These are phyloP conservation scores for Bremia lactucae DNA, from an alignment of 352 stramenopile species.

Conservation along the genomic window DNA sequence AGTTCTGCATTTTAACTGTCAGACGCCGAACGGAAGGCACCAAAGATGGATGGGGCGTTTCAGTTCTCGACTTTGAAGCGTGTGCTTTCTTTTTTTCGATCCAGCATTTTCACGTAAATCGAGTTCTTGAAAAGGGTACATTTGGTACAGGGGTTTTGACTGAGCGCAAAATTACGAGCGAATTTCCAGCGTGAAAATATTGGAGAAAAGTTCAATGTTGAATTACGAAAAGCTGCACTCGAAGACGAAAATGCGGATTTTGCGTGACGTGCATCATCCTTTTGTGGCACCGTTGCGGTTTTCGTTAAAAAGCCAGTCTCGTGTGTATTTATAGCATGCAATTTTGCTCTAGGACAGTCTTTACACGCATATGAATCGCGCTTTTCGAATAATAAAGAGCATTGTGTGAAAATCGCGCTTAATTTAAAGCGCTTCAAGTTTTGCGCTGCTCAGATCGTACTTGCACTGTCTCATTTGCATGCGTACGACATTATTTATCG, in stretches of 20 bases:
- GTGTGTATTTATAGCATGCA: slow-evolving; percentile 80
- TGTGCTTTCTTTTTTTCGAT: slow-evolving; percentile 81
- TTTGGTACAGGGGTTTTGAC: slow-evolving; percentile 90
- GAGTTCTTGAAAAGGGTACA: slow-evolving; percentile 90
- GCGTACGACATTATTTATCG: slow-evolving; percentile 95
- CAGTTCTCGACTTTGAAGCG: slow-evolving; percentile 72
- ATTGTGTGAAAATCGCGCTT: slow-evolving; percentile 77
- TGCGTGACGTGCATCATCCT: no score
- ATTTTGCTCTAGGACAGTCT: slow-evolving; percentile 76
- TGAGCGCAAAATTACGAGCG: slow-evolving; percentile 71
- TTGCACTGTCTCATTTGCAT: no score
- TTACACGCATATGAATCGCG: slow-evolving; percentile 89
- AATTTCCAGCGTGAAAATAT: slow-evolving; percentile 90
- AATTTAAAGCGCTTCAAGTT: slow-evolving; percentile 75
- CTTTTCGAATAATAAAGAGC: slow-evolving; percentile 85
- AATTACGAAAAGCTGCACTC: no score
- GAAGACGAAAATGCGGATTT: no score
- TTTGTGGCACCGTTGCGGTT: no score
- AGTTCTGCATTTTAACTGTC: slow-evolving; percentile 65
- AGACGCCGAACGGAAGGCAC: slow-evolving; percentile 55
- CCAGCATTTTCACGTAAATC: slow-evolving; percentile 92
- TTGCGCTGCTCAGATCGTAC: slow-evolving; percentile 89
- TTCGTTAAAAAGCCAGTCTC: slow-evolving; percentile 59
- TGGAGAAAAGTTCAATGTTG: no score
- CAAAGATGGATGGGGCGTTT: slow-evolving; percentile 51